Base-by-base conservation (phyloP, 2,329 filamentous ascomycete genomes). In the Bimuria novae-zelandiae region DNA sequence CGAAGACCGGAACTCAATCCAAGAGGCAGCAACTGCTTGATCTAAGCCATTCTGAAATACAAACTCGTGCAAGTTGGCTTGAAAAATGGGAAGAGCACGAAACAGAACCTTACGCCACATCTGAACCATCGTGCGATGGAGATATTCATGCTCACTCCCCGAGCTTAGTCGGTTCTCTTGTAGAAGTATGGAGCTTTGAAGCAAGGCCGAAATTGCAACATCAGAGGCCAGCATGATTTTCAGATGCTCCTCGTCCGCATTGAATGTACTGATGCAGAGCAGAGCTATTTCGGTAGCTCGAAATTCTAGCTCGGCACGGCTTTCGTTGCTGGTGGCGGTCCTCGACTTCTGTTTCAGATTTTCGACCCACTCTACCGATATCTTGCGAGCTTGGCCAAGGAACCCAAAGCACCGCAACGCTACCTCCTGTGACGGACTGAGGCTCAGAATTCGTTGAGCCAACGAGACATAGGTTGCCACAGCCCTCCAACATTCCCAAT, bases 401-500 rank as follows among this genome's bases (percentile, higher is more conserved):
- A 27, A 37, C 6, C 11, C 21, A 36, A 36, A n/a, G 27, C 29
- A 29, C 3, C 4, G 29, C n/a, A 6, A 16, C 4, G 5, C 4
- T 12, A 17, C 32, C 22, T 17, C 17, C 14, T 19, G 17, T 5
- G 39, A 27, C 14, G 11, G 8, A 5, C 11, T 51, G 6, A 51
- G 19, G 32, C 12, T 27, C 10, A 44, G 39, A 7, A 43, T 23
- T 4, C 30, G 29, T n/a, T 3, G 17, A 14, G 40, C 29, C 7
- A 51, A 7, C 7, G 23, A 2, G 7, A 37, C 12, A n/a, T 17
- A 44, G 1, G 19, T 27, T 30, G 36, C 64, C 3, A 81, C 57
- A 0, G 77, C 75, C 22, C 71, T 57, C 11, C 70, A 73, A 2
- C 77, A 78, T 32, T 75, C 70, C 68, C 68, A 71, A 10, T 71